Base-by-base conservation (phyloP, 768 basidiomycete species). In the Tubosaeta sp. region DNA sequence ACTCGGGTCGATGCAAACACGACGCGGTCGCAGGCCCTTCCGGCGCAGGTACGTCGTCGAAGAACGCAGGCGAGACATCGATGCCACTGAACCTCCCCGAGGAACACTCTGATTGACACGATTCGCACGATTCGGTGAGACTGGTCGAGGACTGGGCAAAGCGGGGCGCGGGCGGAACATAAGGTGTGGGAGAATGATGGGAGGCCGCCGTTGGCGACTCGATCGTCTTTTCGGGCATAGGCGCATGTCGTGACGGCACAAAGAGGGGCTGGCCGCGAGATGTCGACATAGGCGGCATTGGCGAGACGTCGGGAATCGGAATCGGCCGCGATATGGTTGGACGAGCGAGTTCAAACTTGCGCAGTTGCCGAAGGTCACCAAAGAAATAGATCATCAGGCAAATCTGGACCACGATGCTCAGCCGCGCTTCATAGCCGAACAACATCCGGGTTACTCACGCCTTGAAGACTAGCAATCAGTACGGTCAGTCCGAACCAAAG, bases 301-400 rank as follows among this genome's bases (percentile, higher is more conserved):
- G 61, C 0, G 51, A 41, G 5, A 63, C 59, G 11, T 64, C 48
- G 6, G 58, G 43, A 19, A 53, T 46, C 3, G 62, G 56, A 2
- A 70, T 63, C 2, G 72, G 72, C 48, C 74, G 75, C 0, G 84
- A 83, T 56, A 86, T 84, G 13, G 79, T 69, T 10, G 87, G 88
- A 19, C 86, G 76, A 4, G 80, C 66, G n/a, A 91, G 81, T 64
- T 90, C 88, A 60, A 89, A 89, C 57, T 81, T 84, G 58, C 85
- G 82, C 17, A 91, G 75, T 61, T 91, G 88, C 8, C 88, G 75
- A 17, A 90, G 73, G 67, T 91, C 88, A 8, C 88, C 88, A 59
- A 90, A 88, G 29, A 90, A 63, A 63, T 89, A 91, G 6, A 91
- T 80, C 63, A 86, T 87, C 50, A 90, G 64, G 63, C 88, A 91